phyloP scores from a whole-genome alignment of 2,329 filamentous ascomycete species.

The Stemphylium beticola region DNA sequence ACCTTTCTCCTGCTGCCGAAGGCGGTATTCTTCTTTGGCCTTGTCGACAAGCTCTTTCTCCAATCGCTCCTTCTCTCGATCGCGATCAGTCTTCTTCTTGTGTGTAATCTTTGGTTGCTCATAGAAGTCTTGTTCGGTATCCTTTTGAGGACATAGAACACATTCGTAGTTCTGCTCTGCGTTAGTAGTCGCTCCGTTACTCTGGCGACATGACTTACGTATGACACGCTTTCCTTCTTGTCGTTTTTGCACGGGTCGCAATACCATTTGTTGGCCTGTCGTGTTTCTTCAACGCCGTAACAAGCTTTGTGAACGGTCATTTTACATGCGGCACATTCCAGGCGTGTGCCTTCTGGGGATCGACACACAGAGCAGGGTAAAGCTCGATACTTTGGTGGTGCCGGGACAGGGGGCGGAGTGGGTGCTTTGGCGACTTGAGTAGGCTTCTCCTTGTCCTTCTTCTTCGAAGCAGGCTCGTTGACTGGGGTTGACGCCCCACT shows the following conservation, averaged over 20 bases:
- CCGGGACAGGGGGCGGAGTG: constrained; percentile 70
- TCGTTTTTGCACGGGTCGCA: constrained; percentile 98
- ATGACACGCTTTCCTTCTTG: constrained; percentile 89
- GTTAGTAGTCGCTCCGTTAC: constrained; percentile 21
- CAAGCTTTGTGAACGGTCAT: constrained; percentile 90
- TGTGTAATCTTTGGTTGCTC: constrained; percentile 78
- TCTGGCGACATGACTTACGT: constrained; percentile 61
- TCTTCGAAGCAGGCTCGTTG: constrained; percentile 50
- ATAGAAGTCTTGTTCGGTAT: constrained; percentile 81
- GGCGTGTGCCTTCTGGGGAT: constrained; percentile 64
- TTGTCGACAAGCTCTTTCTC: constrained; percentile 85
- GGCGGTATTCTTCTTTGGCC: constrained; percentile 80
- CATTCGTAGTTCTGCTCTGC: constrained; percentile 79
- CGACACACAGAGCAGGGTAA: constrained; percentile 87
- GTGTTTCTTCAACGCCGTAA: constrained; percentile 80
- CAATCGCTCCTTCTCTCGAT: constrained; percentile 83
- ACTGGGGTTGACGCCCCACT: constrained; percentile 54
- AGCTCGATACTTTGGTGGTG: constrained; percentile 76
- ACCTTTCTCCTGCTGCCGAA: constrained; percentile 81
- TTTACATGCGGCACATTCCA: constrained; percentile 85
- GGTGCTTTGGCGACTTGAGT: constrained; percentile 56
- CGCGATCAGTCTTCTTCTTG: constrained; percentile 92
- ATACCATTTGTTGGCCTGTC: constrained; percentile 78
- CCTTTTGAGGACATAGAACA: constrained; percentile 83
- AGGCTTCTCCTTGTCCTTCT: constrained; percentile 47